These are phyloP conservation scores for Amanita rimosa DNA, from an alignment of 768 basidiomycete genomes.

Conservation along the genomic window DNA sequence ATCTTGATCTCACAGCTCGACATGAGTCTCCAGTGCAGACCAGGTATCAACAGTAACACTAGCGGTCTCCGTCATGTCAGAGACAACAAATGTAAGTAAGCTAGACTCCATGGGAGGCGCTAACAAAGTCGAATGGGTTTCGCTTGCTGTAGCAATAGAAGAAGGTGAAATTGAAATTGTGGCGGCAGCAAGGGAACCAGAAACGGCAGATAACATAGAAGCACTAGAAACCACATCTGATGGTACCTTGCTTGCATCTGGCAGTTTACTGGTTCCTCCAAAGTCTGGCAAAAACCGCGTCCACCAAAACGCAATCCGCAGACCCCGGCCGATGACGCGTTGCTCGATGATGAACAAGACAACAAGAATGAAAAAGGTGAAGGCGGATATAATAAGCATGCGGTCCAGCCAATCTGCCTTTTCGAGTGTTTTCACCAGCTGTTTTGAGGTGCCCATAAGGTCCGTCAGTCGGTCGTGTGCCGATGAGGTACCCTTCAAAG, in stretches of 20 bases:
- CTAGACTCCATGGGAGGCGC: neutral
- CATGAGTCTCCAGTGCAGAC: neutral
- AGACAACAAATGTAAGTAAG: neutral
- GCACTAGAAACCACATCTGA: neutral
- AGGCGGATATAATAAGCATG: constrained; percentile 67
- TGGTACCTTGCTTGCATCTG: neutral
- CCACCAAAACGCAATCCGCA: constrained; percentile 85
- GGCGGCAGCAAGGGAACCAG: neutral
- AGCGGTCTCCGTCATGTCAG: neutral
- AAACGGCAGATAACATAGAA: neutral
- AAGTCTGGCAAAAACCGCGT: constrained; percentile 59
- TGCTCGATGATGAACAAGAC: constrained; percentile 85
- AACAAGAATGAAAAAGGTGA: constrained; percentile 76
- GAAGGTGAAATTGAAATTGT: too few species aligned
- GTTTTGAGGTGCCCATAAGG: constrained; percentile 69
- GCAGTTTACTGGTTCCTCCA: neutral
- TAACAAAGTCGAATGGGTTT: neutral
- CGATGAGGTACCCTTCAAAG: constrained; percentile 61
- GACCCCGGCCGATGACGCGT: constrained; percentile 67
- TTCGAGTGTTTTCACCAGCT: constrained; percentile 80
- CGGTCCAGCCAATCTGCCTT: constrained; percentile 90
- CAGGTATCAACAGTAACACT: neutral
- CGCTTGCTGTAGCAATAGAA: neutral
- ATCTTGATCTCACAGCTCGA: neutral
- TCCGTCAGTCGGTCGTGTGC: constrained; percentile 67